Evolutionary conservation across 495 filamentous ascomycete genomes (phyloP), one percentile per base, ranked within the genome.

Genomic region (Podospora pseudoanserina): DNA sequence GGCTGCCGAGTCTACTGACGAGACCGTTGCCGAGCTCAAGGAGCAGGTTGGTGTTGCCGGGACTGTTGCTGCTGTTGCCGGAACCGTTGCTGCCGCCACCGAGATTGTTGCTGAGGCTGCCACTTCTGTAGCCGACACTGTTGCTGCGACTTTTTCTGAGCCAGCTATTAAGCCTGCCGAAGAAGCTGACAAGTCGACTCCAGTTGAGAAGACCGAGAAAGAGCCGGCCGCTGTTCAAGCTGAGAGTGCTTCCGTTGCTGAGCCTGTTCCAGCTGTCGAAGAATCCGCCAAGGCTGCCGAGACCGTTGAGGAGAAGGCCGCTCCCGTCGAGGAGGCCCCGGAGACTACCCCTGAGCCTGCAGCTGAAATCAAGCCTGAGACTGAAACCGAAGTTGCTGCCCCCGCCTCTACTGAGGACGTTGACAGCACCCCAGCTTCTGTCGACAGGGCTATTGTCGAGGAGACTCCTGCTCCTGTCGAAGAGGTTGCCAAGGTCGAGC

Each of bases 371-470:
- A 59, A 70, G 28, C 15, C 60, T 7, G 64, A 70, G 30, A 49
- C 23, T 19, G n/a, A 39, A 34, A 34, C 19, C 2, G 65, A 65
- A 20, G n/a, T 58, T 16, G 30, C 34, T 54, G 61, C 62, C 15
- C 64, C 68, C 0, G 58, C 58, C 18, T 19, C 64, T 67, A 58
- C 44, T 11, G 59, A 74, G 19, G 70, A 73, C 60, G 60, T 68
- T 11, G 57, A 69, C 26, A 53, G 60, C 26, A 64, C 71, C 53
- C 64, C 72, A 5, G 65, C 49, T 58, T 30, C 73, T 53, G 66
- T n/a, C 18, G 72, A 71, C 54, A 59, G 53, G 44, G 4, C 60
- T 13, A 28, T 59, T 23, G 20, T 20, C 23, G 66, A 61, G 3
- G 70, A 73, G 64, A 60, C 62, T 53, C 11, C 63, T 59, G 63